Percentiles rank a stretch among this genome's conserved stretches.
phyloP scores from a whole-genome alignment of 768 basidiomycete species.

The Pleurotus platypus region DNA sequence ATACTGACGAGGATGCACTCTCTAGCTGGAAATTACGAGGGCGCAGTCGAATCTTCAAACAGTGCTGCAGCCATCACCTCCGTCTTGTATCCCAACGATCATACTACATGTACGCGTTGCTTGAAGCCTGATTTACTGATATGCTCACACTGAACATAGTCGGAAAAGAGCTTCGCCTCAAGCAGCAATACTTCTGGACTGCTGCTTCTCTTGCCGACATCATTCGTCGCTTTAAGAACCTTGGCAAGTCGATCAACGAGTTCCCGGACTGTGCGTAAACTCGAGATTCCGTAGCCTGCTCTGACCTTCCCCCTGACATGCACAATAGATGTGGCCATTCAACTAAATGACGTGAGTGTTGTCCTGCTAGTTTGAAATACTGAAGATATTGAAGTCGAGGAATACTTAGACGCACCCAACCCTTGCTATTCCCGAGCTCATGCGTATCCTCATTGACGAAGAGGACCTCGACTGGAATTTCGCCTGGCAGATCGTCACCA shows the following conservation, averaged over 20 bases:
- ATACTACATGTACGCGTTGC: slow-evolving; percentile 35
- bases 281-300: background rate
- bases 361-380: background rate
- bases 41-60: slow-evolving; percentile 83
- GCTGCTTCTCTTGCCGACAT: slow-evolving; percentile 88
- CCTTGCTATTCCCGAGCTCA: slow-evolving; percentile 90
- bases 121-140: background rate
- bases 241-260: slow-evolving; percentile 72
- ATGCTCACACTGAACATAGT: slow-evolving; percentile 35
- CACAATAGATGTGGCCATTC: slow-evolving; percentile 74
- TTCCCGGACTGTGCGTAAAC: slow-evolving; percentile 72
- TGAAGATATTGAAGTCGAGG: background rate
- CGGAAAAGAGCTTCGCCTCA: slow-evolving; percentile 85
- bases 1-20: background rate
- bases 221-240: slow-evolving; percentile 88
- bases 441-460: slow-evolving; percentile 90
- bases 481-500: slow-evolving; percentile 88
- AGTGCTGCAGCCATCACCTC: slow-evolving; percentile 92
- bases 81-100: slow-evolving; percentile 95
- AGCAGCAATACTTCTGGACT: slow-evolving; percentile 98
- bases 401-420: slow-evolving; percentile 82
- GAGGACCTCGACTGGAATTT: slow-evolving; percentile 80
- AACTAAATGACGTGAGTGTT: slow-evolving; percentile 83
- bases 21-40: slow-evolving; percentile 89
- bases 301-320: slow-evolving; percentile 4